Conservation (phyloP, 2,329 filamentous ascomycete species). For the Paradendryphiella salina region DNA sequence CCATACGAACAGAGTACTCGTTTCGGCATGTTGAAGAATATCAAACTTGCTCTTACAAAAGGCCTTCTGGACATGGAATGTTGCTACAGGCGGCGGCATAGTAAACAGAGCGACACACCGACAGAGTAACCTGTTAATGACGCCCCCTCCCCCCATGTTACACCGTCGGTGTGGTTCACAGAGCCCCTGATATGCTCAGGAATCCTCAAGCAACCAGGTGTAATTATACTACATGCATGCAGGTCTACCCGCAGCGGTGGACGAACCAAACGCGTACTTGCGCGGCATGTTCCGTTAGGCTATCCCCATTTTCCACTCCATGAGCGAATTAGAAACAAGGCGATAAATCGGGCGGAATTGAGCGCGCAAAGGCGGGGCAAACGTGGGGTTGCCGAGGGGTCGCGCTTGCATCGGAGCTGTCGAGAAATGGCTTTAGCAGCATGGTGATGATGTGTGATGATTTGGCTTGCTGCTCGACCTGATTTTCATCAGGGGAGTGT, state of each 20-base stretch:
- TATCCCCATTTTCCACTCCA: not conserved
- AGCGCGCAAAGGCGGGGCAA: slow-evolving; percentile 22
- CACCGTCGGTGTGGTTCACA: not conserved
- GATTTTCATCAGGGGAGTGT: not conserved
- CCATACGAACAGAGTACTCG: slow-evolving; percentile 48
- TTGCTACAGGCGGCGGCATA: not conserved
- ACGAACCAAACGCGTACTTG: not conserved
- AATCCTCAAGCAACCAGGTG: slow-evolving; percentile 2
- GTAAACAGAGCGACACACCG: not conserved
- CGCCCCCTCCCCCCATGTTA: not conserved
- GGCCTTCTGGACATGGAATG: not conserved
- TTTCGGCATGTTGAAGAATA: slow-evolving; percentile 35
- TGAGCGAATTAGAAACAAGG: slow-evolving; percentile 7
- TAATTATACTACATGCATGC: not conserved
- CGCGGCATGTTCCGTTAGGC: not conserved
- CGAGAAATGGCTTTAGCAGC: not conserved
- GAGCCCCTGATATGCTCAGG: not conserved
- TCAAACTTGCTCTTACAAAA: not conserved
- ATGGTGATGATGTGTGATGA: not conserved
- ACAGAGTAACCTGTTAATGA: not conserved
- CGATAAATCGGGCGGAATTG: slow-evolving; percentile 22
- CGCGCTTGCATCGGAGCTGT: not conserved
- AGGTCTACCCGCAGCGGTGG: slow-evolving; percentile 3
- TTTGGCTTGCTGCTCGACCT: not conserved
- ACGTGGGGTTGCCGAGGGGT: slow-evolving; percentile 7